Base-by-base conservation (phyloP, 331 rosid genomes). In the Cydonia oblonga region DNA sequence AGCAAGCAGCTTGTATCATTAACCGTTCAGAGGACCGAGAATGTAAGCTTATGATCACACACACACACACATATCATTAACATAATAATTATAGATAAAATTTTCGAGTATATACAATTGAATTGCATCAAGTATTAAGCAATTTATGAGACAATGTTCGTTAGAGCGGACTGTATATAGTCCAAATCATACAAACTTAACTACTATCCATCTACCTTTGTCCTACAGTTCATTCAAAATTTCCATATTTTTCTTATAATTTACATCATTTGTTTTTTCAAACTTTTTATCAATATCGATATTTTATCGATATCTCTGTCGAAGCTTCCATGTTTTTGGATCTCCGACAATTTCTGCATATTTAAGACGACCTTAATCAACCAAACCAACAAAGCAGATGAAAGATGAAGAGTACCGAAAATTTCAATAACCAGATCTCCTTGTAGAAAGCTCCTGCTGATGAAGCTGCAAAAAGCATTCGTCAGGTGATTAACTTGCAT, bases 401-500 rank as follows among this genome's bases (percentile, higher is more conserved):
- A 69, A 65, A 73, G 63, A 75, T 65, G 42, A 79, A 54, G 70
- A 88, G 83, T 76, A 81, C 73, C 28, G 78, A 79, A 38, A 86
- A 52, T 66, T 79, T 81, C 82, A 77, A 42, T 30, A 84, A 71
- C 77, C 78, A 74, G 81, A 74, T 77, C 57, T 59, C 75, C 73
- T 79, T 54, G 24, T 26, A 75, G 68, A 67, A 73, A 77, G 71
- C 75, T 60, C 81, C 63, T 46, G 52, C 54, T 23, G 92, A 85
- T 19, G 75, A 82, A 69, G 89, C 96, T 90, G 90, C 82, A 80
- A 69, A 26, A 29, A 68, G 40, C 32, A 18, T 18, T 13, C 28
- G 8, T 53, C 6, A 69, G 9, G 30, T 1, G 13, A 23, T 42
- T 7, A 60, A 19, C 30, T 42, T 18, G 7, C n/a, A 26, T 7